Evolutionary conservation across 345 rosid species (phyloP), one percentile per base, ranked within the genome.

Genomic region (Eucalyptus sp.): DNA sequence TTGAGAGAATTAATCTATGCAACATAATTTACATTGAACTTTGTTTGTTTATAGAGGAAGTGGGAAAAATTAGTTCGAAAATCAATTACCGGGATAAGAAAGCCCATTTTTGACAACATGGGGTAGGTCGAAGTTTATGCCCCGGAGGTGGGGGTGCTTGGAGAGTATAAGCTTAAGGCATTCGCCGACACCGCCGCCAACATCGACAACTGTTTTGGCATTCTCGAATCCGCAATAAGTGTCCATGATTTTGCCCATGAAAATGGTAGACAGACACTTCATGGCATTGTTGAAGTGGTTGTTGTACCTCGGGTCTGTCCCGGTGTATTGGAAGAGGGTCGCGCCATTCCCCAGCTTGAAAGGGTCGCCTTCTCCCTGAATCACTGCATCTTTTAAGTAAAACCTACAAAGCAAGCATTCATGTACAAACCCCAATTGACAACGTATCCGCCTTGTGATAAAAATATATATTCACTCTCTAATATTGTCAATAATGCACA

Each of bases 121-220:
- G 50, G 92, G 92, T 31, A 91, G 51, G 68, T 93, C 94, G 62
- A 71, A 93, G 79, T 91, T 92, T 27, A 89, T 90, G 22, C 87
- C 93, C 87, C 88, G 85, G 24, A 92, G 87, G 44, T 89, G 83
- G 60, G 92, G 92, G 86, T 90, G 68, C 60, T 91, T 91, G 1
- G 91, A 85, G 44, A 90, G 58, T 27, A 92, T 88, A 22, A 88
- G 13, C 20, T 52, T 62, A 8, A 90, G 87, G 49, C 92, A 56
- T 31, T 88, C 89, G 68, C 93, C 92, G 49, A 51, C 43, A 12
- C 93, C 92, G 43, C 92, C 93, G 5, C 93, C 94, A 2, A 90
- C 89, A 84, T 93, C 93, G 33, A 92, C 93, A 46, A 93, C 41
- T 29, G 48, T 56, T 15, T 89, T 79, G 46, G 90, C 43, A 6